Base-by-base conservation (phyloP, 305 asterid species). In the Petunia hybrid region DNA sequence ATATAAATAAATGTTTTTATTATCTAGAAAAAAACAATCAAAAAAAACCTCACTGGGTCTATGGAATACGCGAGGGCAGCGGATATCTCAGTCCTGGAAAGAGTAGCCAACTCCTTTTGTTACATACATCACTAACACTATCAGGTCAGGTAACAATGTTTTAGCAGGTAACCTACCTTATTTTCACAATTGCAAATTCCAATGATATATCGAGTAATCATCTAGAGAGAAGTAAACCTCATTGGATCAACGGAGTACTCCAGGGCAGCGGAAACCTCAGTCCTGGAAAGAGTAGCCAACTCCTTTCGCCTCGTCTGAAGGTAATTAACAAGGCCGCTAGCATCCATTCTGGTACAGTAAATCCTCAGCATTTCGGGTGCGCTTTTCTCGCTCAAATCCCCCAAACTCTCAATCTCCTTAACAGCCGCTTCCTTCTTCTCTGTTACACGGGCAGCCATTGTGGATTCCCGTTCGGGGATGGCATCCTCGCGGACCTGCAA, bases 301-400 rank as follows among this genome's bases (percentile, higher is more conserved):
- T 75, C 83, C 83, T 67, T 83, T 69, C 86, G 39, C 45, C 74
- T 80, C 3, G 69, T 55, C 78, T 73, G 62, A 35, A 83, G n/a
- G 7, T 73, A 75, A 16, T 16, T 67, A 13, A 83, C 64, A 35
- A 83, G 81, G 56, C 78, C 83, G 0, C 65, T 70, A 35, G 83
- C 73, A 60, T 83, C 83, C 86, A 83, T 83, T 55, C 78, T 73
- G 55, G 38, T 80, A 63, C 83, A 83, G 63, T 80, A 74, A 16
- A 56, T 41, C 62, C 68, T 75, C 81, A 83, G 31, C 81, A 61
- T 46, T 42, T 83, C 79, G 31, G 74, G 1, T 43, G 74, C 55
- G 48, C 40, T 80, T 68, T 41, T 80, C 36, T 80, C 81, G n/a
- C 61, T 59, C 57, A 66, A 70, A 43, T 59, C 71, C 66, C 43